Conservation (phyloP, 495 filamentous ascomycete genomes). For the Aspergillus hancockii region DNA sequence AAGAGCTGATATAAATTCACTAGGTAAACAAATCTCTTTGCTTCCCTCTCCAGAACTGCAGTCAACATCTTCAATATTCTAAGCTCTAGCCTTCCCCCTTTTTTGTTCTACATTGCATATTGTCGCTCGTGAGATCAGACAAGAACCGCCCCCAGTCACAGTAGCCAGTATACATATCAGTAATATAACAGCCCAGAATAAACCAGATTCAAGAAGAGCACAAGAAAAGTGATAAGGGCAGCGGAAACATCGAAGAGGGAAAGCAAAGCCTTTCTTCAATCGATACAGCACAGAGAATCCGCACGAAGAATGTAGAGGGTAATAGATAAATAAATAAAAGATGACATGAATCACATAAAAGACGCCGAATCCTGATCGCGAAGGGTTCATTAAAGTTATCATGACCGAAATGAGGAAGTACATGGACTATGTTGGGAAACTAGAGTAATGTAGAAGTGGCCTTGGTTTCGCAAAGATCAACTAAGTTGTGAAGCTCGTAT, state of each 20-base stretch:
- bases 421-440: slow-evolving; percentile 20
- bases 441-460: slow-evolving; percentile 7
- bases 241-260: slow-evolving; percentile 5
- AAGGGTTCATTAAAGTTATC: slow-evolving; percentile 29
- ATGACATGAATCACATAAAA: slow-evolving; percentile 8
- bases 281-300: background rate
- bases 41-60: background rate
- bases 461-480: background rate
- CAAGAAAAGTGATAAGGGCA: background rate
- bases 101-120: background rate
- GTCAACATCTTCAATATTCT: background rate
- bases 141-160: slow-evolving; percentile 4
- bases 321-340: slow-evolving; percentile 7
- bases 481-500: background rate
- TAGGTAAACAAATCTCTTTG: background rate
- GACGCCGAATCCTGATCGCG: slow-evolving; percentile 21
- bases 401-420: slow-evolving; percentile 24
- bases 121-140: background rate
- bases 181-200: slow-evolving; percentile 7
- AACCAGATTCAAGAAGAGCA: slow-evolving; percentile 11
- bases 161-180: slow-evolving; percentile 13
- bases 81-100: background rate
- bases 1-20: too few relatives aligned
- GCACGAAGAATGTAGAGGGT: slow-evolving; percentile 1
- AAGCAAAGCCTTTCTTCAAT: background rate